Base-by-base conservation (phyloP, 225 moss, liverwort and hornwort genomes). In the Physcomitrellopsis africana region DNA sequence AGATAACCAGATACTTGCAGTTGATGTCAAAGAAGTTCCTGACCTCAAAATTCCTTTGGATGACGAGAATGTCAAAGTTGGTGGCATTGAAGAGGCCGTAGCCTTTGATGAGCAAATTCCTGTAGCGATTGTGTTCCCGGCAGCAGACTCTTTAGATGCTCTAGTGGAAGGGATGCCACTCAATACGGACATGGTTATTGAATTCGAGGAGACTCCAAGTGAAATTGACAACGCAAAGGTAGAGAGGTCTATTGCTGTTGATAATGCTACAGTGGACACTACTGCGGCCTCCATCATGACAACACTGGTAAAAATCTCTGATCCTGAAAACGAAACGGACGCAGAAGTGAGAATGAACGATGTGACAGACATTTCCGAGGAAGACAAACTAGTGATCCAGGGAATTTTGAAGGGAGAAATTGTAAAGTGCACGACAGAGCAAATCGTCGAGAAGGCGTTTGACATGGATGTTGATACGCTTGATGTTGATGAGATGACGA, bases 381-480 rank as follows among this genome's bases (percentile, higher is more conserved):
- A 20, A 0, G 13, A 75, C 0, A 56, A 23, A 13, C 1, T n/a
- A 27, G 17, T 61, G 3, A 22, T 23, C 27, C 43, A 62, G 42
- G 52, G 45, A 24, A 51, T 62, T 20, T 47, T 57, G 29, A 71
- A 48, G n/a, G 47, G 69, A 20, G 10, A 64, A 10, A 59, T 60
- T 46, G 2, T 41, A 5, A 16, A 48, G 4, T 65, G 65, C 19
- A 7, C 24, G 5, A n/a, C 57, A 5, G 59, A 23, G 29, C 69
- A 61, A 42, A 42, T 16, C 12, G 3, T 22, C 14, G 2, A 60
- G 67, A 67, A 73, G 48, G 44, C 74, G 47, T 70, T 56, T 43
- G 80, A 77, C n/a, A 81, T 75, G 60, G 68, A 81, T 66, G 23
- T 78, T 37, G 41, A 63, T 5, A 63, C 46, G 0, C 51, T 78